Percentiles rank a stretch among this genome's conserved stretches.
phyloP scores from a whole-genome alignment of 2,329 filamentous ascomycete species.

The Ilyonectria mors-panacis region DNA sequence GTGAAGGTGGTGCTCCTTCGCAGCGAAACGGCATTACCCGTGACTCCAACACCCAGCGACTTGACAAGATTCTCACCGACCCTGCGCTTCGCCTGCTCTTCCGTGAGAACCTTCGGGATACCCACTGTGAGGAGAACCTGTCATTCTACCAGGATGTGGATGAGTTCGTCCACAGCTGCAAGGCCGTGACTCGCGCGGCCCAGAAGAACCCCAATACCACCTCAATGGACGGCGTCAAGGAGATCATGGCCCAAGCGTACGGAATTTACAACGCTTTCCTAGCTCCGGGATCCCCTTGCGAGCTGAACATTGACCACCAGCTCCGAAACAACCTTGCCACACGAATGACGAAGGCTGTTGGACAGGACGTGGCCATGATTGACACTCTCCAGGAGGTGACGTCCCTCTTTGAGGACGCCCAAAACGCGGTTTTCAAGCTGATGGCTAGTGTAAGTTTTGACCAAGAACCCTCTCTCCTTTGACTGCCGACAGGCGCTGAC shows the following conservation, averaged over 20 bases:
- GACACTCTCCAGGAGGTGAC: slow-evolving; percentile 92
- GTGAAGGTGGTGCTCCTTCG: slow-evolving; percentile 38
- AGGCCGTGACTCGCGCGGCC: slow-evolving; percentile 73
- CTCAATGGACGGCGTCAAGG: slow-evolving; percentile 84
- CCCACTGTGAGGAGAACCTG: slow-evolving; percentile 96
- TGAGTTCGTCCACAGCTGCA: slow-evolving; percentile 83
- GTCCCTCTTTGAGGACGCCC: slow-evolving; percentile 90
- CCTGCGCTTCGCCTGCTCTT: slow-evolving; percentile 90
- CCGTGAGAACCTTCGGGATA: slow-evolving; percentile 93
- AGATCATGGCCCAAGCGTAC: slow-evolving; percentile 96
- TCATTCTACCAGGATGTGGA: slow-evolving; percentile 96
- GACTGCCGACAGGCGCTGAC: too few species aligned
- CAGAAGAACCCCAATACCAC: slow-evolving; percentile 69
- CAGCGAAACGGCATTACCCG: slow-evolving; percentile 72
- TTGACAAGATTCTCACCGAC: slow-evolving; percentile 93
- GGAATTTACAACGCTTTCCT: slow-evolving; percentile 84
- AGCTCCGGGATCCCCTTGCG: slow-evolving; percentile 81
- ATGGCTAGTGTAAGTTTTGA: slow-evolving; percentile 92
- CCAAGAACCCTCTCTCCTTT: too few species aligned
- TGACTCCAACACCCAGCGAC: slow-evolving; percentile 94
- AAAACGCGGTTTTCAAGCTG: slow-evolving; percentile 96
- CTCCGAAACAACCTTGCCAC: slow-evolving; percentile 94
- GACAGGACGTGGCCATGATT: slow-evolving; percentile 93
- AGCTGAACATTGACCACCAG: slow-evolving; percentile 97
- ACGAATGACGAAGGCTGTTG: slow-evolving; percentile 96